Evolutionary conservation across 2,329 filamentous ascomycete species (phyloP), one percentile per base, ranked within the genome.

Genomic region (Botrytis sinoallii): DNA sequence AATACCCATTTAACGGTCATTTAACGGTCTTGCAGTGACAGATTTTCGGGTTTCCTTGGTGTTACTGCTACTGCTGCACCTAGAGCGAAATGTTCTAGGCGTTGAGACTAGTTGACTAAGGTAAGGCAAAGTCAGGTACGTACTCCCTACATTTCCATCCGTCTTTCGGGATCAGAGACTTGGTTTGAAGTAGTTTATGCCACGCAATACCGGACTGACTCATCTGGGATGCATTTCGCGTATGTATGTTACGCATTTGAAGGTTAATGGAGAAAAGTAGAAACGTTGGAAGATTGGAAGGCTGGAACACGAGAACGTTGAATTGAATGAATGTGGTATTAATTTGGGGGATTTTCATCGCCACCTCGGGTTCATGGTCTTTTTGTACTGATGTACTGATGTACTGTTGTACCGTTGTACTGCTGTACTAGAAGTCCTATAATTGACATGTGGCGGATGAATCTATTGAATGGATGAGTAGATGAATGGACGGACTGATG

Each of bases 171-270:
- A 64, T 20, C n/a, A 29, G 61, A 44, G 61, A 44, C 40, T 65
- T 65, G 61, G 40, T 65, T 65, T 65, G 61, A 22, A 46, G 40
- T 65, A 40, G 29, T 42, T 46, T 65, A 44, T 65, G 61, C 61
- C 61, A 65, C 61, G 61, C n/a, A 22, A 65, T 65, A 25, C 8
- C n/a, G 38, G 10, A 32, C 40, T 65, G 10, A 32, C 40, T 65
- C 44, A 32, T 65, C 32, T 65, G 61, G 40, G 6, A 42, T 64
- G 61, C 61, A 44, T 32, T 18, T 64, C 38, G 60, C 60, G 40
- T 46, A 44, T 64, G 38, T 44, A 64, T 64, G 61, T 64, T 64
- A 29, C 40, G 61, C 61, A 44, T 65, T 46, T 1, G 18, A 65
- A 32, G 7, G 61, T 44, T 32, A 4, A n/a, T n/a, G 7, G 61